A percentile compares a stretch with the other conserved stretches of the same genome.
Conservation (phyloP, 805 yeast genomes). For the Metschnikowia baotianmanensis region DNA sequence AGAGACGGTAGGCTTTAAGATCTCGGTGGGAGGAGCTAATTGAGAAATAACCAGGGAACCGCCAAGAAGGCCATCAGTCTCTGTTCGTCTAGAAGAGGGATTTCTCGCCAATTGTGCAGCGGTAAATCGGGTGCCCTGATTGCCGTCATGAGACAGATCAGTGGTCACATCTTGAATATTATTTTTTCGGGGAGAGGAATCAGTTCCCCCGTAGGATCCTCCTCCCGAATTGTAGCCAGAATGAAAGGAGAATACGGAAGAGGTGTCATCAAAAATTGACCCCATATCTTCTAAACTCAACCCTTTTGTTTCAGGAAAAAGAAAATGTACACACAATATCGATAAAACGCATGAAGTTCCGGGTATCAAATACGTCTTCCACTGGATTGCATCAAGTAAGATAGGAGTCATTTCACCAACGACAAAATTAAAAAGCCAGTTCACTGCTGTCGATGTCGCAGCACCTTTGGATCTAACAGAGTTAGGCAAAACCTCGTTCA, state of each 20-base stretch:
- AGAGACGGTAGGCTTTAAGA: conserved; percentile 17
- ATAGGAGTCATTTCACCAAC: conserved; percentile 93
- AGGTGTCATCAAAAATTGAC: conserved; percentile 69
- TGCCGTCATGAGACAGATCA: conserved; percentile 8
- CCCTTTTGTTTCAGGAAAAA: conserved; percentile 91
- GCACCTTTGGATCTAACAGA: conserved; percentile 88
- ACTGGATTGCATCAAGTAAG: conserved; percentile 67
- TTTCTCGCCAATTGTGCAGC: conserved; percentile 48
- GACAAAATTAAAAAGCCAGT: conserved; percentile 89
- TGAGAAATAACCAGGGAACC: conserved; percentile 25
- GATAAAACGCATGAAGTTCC: conserved; percentile 75
- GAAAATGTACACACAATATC: conserved; percentile 63
- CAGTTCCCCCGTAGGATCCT: conserved; percentile 15
- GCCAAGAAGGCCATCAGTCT: conserved; percentile 30
- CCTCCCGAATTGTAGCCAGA: conserved; percentile 24
- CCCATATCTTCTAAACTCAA: conserved; percentile 90
- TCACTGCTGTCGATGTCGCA: conserved; percentile 84
- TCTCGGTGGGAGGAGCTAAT: conserved; percentile 7
- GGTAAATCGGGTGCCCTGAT: conserved; percentile 16
- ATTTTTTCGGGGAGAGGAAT: conserved; percentile 10
- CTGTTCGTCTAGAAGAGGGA: conserved; percentile 29
- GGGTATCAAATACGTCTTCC: conserved; percentile 82
- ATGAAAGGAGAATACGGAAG: conserved; percentile 43
- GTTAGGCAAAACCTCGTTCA: conserved; percentile 83
- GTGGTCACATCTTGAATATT: conserved; percentile 3